phyloP scores from a whole-genome alignment of 441 rosid genomes.

The Metrosideros polymorpha region DNA sequence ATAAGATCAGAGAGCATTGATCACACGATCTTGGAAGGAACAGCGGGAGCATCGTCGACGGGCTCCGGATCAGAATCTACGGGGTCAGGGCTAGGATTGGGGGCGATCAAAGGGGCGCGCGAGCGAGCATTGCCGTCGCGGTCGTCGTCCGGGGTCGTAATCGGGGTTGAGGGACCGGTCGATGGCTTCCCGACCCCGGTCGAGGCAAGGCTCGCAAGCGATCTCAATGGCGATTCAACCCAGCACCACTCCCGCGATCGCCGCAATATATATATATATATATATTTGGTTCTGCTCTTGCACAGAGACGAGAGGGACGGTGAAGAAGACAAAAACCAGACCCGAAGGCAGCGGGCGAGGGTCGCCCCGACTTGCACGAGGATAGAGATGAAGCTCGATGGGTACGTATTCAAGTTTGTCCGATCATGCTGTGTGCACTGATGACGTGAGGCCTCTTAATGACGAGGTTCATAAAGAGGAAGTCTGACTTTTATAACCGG shows the following conservation, averaged over 20 bases:
- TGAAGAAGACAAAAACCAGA: not conserved
- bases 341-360: not conserved
- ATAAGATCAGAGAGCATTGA: not conserved
- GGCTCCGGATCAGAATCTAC: not conserved
- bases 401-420: too few relatives aligned
- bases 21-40: slow-evolving; percentile 17
- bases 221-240: slow-evolving; percentile 59
- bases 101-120: slow-evolving; percentile 23
- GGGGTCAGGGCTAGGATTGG: not conserved
- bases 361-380: too few relatives aligned
- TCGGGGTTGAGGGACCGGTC: slow-evolving; percentile 55
- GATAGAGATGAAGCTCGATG: too few relatives aligned
- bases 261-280: too few relatives aligned
- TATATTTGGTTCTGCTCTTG: too few relatives aligned
- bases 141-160: slow-evolving; percentile 51
- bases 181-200: slow-evolving; percentile 48
- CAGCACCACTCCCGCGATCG: slow-evolving; percentile 43
- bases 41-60: not conserved
- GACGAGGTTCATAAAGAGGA: not conserved
- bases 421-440: not conserved
- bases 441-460: too few relatives aligned
- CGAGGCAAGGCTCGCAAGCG: slow-evolving; percentile 60
- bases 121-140: not conserved
- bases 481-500: not conserved
- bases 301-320: not conserved